Evolutionary conservation across 495 filamentous ascomycete genomes (phyloP), one percentile per base, ranked within the genome.

Genomic region (Annulohypoxylon stygium): DNA sequence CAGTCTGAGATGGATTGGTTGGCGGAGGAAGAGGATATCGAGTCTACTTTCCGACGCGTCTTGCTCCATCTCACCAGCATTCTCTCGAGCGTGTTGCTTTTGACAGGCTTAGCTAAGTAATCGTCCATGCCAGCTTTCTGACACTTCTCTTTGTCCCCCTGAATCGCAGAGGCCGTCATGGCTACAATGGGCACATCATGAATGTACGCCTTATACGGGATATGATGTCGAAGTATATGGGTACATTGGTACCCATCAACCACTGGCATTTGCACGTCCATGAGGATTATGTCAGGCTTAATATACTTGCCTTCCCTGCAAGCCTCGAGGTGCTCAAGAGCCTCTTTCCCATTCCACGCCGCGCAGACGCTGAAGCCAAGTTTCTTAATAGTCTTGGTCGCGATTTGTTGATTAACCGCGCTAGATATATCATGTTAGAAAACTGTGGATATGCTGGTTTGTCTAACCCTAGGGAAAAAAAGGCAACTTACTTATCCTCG

Each of bases 261-360:
- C 14, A 94, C 83, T 4, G 92, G 91, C 92, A 96, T 94, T 78
- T 94, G 92, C 0, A 94, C 89, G 73, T 97, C 92, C 93, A 97
- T 96, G 7, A 95, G 84, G 53, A 95, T 92, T n/a, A 95, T 90
- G 70, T 95, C 88, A 1, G 92, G 89, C 59, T 82, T 86, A 8
- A 82, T 79, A 41, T 86, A 77, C 26, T 41, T 78, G 11, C 84
- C 81, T 3, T 74, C 51, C 34, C 78, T 67, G 23, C 82, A 79
- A 5, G 75, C 80, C 4, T 68, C 62, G 26, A 92, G 74, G 69
- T 93, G 92, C 16, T 93, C 88, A 2, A 96, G 87, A 6, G 91
- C 92, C 75, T 95, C 90, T 67, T 90, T 83, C 4, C 93, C 93
- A 74, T 95, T 93, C 84, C 88, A 92, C 0, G 90, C 89, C 1